Evolutionary conservation across 305 asterid species (phyloP).

Genomic region (Rubia tinctorum): DNA sequence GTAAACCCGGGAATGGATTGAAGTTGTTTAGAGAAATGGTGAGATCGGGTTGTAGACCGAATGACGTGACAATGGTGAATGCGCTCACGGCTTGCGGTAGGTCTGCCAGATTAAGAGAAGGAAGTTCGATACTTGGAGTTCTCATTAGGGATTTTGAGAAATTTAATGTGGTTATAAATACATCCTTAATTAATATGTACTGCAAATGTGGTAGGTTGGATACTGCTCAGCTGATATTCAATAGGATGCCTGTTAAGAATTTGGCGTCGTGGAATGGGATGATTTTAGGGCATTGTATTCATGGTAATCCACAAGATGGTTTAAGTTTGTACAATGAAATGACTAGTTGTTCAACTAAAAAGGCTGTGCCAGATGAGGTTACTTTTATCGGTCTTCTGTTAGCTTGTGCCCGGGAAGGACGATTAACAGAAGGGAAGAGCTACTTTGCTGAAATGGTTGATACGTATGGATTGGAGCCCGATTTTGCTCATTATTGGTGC

Average conservation of each 20-base stretch:
- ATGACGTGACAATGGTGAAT: conserved; percentile 46
- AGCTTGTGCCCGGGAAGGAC: conserved; percentile 59
- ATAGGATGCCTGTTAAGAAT: conserved; percentile 43
- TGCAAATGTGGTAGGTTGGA: conserved; percentile 58
- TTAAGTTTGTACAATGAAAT: conserved; percentile 43
- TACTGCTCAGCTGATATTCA: conserved; percentile 42
- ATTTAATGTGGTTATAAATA: conserved; percentile 39
- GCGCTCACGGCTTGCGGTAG: conserved; percentile 69
- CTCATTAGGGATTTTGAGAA: conserved; percentile 32
- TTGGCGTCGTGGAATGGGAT: conserved; percentile 59
- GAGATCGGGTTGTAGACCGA: conserved; percentile 28
- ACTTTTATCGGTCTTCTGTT: conserved; percentile 67
- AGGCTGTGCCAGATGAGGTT: conserved; percentile 49
- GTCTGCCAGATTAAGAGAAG: conserved; percentile 67
- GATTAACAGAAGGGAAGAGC: conserved; percentile 41
- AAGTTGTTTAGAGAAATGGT: conserved; percentile 66
- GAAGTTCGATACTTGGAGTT: conserved; percentile 55
- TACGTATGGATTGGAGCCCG: conserved; percentile 41
- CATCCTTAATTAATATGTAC: conserved; percentile 60
- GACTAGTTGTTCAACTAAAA: conserved; percentile 14
- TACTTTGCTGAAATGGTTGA: conserved; percentile 51
- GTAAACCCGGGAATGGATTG: conserved; percentile 61
- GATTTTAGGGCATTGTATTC: conserved; percentile 72
- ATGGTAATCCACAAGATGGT: conserved; percentile 54
- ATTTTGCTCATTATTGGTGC: conserved; percentile 81